Base-by-base conservation (phyloP, 2,329 filamentous ascomycete species). In the Aphanoascus verrucosus region DNA sequence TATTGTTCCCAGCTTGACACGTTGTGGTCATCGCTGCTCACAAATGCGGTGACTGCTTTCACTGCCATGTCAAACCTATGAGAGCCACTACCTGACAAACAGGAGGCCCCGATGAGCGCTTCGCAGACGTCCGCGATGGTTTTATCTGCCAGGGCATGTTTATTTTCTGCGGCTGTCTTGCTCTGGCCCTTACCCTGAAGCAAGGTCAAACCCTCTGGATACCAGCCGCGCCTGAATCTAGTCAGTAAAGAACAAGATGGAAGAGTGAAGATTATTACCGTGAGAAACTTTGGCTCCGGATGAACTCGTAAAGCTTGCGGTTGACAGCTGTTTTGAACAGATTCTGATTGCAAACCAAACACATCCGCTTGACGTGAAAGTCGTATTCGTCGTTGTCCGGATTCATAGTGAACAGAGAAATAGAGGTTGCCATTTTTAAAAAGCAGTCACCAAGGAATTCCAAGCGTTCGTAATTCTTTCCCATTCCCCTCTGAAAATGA, bases 391-490 rank as follows among this genome's bases (percentile, higher is more conserved):
- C 82, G 57, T 85, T 81, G 46, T 86, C 79, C 0, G 88, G 88
- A 17, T 86, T 82, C 28, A 82, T 77, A 0, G 85, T 84, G 64
- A 86, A 97, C 0, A 94, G 75, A 0, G 89, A 83, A 51, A 98
- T 89, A 0, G 90, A 91, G 0, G 91, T 96, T 9, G 87, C 88
- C 83, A 96, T 91, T 69, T 98, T 98, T 55, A 98, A 76, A 63
- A 96, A 95, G 34, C 85, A 86, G 66, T 98, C 93, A 0, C 93
- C 93, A 1, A 97, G 76, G 56, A 96, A 94, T 63, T 98, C 93
- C 0, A 97, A 77, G 11, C 93, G 81, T 67, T 98, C 93, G 62
- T 98, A 98, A 61, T 97, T 97, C 38, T 84, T 84, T 1, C 89
- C 88, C 88, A 95, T 95, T 2, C 89, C 90, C 46, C 79, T 74